Percentiles rank a stretch among this genome's conserved stretches.
These are phyloP conservation scores for Trematosphaeria pertusa DNA, from an alignment of 2,329 filamentous ascomycete species.

Conservation along the genomic window DNA sequence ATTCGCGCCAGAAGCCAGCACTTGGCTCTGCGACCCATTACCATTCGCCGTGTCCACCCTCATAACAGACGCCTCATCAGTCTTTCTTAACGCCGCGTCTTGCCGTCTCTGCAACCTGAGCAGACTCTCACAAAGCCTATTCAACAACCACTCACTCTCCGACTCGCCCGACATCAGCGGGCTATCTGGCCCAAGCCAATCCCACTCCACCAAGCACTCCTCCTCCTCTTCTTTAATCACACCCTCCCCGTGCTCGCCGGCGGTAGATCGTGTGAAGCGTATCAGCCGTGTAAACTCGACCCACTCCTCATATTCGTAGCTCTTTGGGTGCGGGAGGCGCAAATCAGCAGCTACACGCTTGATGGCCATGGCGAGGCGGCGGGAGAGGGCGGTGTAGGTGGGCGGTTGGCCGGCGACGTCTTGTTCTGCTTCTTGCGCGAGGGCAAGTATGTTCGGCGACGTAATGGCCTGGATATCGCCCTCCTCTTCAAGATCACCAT, in stretches of 20 bases:
- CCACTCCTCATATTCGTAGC: slow-evolving; percentile 86
- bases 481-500: slow-evolving; percentile 15
- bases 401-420: slow-evolving; percentile 49
- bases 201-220: slow-evolving; percentile 70
- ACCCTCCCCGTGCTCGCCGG: slow-evolving; percentile 9
- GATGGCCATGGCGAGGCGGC: slow-evolving; percentile 73
- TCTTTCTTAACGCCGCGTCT: too few species aligned
- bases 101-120: slow-evolving; percentile 46
- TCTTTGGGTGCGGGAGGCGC: slow-evolving; percentile 62
- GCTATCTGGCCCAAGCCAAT: slow-evolving; percentile 74
- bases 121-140: slow-evolving; percentile 70
- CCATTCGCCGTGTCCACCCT: too few species aligned
- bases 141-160: slow-evolving; percentile 72
- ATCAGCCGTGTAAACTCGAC: slow-evolving; percentile 82
- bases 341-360: slow-evolving; percentile 69
- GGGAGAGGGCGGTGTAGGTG: slow-evolving; percentile 64
- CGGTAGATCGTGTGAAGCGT: slow-evolving; percentile 53
- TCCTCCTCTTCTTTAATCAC: slow-evolving; percentile 57
- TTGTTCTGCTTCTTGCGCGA: slow-evolving; percentile 45
- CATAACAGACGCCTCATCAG: too few species aligned
- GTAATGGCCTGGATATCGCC: slow-evolving; percentile 6
- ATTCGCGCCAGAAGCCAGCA: too few species aligned
- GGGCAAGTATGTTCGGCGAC: slow-evolving; percentile 49
- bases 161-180: slow-evolving; percentile 69
- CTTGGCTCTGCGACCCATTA: too few species aligned